phyloP scores from a whole-genome alignment of 805 yeast species.

The Candida succiphila region DNA sequence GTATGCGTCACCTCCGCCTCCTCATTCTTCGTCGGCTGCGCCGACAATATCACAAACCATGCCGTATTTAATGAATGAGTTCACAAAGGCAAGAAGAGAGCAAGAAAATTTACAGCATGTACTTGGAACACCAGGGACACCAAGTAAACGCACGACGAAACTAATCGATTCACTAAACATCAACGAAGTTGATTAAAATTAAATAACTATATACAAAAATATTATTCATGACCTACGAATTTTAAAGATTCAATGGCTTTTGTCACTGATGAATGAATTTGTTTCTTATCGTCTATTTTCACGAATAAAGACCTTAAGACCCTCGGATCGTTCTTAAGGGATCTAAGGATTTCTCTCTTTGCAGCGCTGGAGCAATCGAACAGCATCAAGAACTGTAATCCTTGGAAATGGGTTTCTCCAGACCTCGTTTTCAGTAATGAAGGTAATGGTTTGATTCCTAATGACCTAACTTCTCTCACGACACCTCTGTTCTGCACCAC shows the following conservation, averaged over 20 bases:
- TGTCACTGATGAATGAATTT: conserved; percentile 46
- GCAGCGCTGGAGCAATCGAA: conserved; percentile 84
- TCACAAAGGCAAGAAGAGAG: conserved; percentile 48
- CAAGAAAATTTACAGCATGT: no score
- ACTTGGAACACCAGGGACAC: no score
- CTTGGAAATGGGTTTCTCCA: conserved; percentile 85
- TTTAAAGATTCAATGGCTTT: conserved; percentile 24
- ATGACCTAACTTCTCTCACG: conserved; percentile 69
- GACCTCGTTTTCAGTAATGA: conserved; percentile 73
- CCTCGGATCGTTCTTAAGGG: conserved; percentile 82
- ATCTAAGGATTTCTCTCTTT: conserved; percentile 74
- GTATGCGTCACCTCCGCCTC: no score
- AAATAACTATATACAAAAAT: no score
- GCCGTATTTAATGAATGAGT: conserved; percentile 59
- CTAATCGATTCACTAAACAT: no score
- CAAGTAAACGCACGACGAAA: no score
- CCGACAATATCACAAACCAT: conserved; percentile 54
- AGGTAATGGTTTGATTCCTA: conserved; percentile 75
- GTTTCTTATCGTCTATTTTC: conserved; percentile 45
- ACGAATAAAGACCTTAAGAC: conserved; percentile 70
- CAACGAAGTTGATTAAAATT: no score
- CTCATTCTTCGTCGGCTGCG: no score
- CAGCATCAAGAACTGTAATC: conserved; percentile 75
- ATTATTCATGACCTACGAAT: neutral
- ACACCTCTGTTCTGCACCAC: conserved; percentile 88